phyloP scores from a whole-genome alignment of 2,329 filamentous ascomycete genomes.

The Diaporthe citrichinensis region DNA sequence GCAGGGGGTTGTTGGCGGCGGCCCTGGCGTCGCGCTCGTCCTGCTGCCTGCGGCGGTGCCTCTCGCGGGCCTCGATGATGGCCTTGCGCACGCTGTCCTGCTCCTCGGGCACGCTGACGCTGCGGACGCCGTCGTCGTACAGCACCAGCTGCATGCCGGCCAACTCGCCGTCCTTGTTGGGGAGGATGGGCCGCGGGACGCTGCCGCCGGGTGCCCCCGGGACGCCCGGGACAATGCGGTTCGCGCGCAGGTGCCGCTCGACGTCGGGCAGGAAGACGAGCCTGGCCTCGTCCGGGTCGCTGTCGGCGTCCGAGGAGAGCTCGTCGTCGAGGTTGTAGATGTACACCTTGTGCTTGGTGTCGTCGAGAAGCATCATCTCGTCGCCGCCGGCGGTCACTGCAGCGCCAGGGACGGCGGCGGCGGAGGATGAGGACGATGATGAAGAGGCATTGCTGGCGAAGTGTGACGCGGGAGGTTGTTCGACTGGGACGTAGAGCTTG shows the following conservation, averaged over 20 bases:
- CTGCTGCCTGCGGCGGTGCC: slow-evolving; percentile 73
- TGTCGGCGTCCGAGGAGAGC: slow-evolving; percentile 71
- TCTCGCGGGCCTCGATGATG: slow-evolving; percentile 82
- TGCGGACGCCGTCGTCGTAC: slow-evolving; percentile 80
- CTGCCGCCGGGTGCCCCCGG: slow-evolving; percentile 56
- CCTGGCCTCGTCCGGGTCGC: slow-evolving; percentile 67
- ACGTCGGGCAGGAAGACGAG: slow-evolving; percentile 89
- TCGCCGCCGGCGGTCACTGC: slow-evolving; percentile 60
- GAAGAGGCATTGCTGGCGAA: slow-evolving; percentile 9
- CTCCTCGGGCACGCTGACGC: slow-evolving; percentile 81
- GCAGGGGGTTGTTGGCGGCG: slow-evolving; percentile 21
- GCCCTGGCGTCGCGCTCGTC: slow-evolving; percentile 51
- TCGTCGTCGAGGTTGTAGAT: slow-evolving; percentile 93
- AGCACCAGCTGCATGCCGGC: slow-evolving; percentile 83
- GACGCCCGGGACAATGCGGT: slow-evolving; percentile 78
- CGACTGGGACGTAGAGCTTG: slow-evolving; percentile 77
- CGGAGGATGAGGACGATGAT: slow-evolving; percentile 38
- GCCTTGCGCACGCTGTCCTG: slow-evolving; percentile 85
- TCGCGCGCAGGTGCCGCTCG: slow-evolving; percentile 81
- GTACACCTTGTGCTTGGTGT: slow-evolving; percentile 89
- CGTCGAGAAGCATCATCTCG: slow-evolving; percentile 89
- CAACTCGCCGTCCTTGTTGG: slow-evolving; percentile 67
- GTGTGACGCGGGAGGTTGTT: slow-evolving; percentile 55
- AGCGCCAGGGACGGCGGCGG: slow-evolving; percentile 42
- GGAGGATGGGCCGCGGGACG: slow-evolving; percentile 67